These are phyloP conservation scores for Calonectria multiphialidica DNA, from an alignment of 2,329 filamentous ascomycete species.

Conservation along the genomic window DNA sequence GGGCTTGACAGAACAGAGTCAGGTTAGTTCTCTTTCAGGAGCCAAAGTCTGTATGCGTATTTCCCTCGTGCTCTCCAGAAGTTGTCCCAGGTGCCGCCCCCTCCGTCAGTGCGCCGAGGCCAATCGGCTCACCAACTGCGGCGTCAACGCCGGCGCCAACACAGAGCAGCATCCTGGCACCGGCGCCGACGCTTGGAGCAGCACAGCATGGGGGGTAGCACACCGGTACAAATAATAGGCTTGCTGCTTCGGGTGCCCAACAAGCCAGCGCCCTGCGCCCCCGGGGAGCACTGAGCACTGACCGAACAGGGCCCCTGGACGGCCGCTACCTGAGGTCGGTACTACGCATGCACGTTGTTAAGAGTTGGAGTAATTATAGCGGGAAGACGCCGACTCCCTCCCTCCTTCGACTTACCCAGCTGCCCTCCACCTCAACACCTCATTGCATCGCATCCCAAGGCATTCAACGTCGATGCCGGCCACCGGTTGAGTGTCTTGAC, in stretches of 20 bases:
- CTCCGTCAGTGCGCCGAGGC: slow-evolving; percentile 21
- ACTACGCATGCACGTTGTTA: not conserved
- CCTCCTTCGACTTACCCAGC: slow-evolving; percentile 17
- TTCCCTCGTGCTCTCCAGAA: not conserved
- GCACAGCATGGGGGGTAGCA: slow-evolving; percentile 17
- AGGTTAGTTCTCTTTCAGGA: not conserved
- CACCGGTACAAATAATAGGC: slow-evolving; percentile 23
- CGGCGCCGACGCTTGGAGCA: slow-evolving; percentile 19
- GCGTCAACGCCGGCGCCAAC: slow-evolving; percentile 17
- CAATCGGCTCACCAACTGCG: slow-evolving; percentile 9
- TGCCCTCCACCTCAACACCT: slow-evolving; percentile 4
- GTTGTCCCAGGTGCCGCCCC: slow-evolving; percentile 5
- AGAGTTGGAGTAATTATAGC: slow-evolving; percentile 16
- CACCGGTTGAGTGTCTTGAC: slow-evolving; percentile 15
- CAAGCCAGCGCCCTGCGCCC: slow-evolving; percentile 11
- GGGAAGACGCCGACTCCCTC: slow-evolving; percentile 11
- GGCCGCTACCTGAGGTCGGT: slow-evolving; percentile 17
- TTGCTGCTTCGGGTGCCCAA: not conserved
- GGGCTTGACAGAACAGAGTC: not conserved
- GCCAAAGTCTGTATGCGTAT: not conserved
- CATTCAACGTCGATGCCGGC: slow-evolving; percentile 4
- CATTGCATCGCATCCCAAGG: slow-evolving; percentile 11
- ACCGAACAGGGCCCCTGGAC: slow-evolving; percentile 18
- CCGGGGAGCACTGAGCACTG: slow-evolving; percentile 7
- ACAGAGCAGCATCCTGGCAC: slow-evolving; percentile 18